Evolutionary conservation across 2,329 filamentous ascomycete genomes (phyloP).

Genomic region (Mycosphaerella sp.): DNA sequence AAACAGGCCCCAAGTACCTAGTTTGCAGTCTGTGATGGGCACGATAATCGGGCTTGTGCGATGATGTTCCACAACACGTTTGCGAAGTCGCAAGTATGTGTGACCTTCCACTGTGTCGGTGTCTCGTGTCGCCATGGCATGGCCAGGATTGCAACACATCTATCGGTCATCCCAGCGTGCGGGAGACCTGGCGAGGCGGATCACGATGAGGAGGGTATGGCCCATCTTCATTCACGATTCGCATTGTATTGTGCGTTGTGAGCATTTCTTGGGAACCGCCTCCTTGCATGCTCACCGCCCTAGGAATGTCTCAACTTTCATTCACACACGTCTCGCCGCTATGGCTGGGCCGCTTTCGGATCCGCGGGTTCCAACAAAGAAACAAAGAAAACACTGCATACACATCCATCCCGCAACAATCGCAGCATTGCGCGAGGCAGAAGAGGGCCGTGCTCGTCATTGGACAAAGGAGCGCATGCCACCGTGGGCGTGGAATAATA

Average conservation of each 20-base stretch:
- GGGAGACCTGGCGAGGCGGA: constrained; percentile 1
- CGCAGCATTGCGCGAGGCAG: constrained; percentile 24
- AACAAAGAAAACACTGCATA: constrained; percentile 31
- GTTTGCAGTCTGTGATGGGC: constrained; percentile 14
- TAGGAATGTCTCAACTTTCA: constrained; percentile 32
- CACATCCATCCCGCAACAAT: constrained; percentile 30
- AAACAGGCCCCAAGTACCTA: constrained; percentile 2
- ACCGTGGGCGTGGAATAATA: constrained; percentile 30
- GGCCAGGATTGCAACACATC: constrained; percentile 16
- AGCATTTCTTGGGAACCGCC: constrained; percentile 26
- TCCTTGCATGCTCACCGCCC: constrained; percentile 22
- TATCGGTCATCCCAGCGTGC: constrained; percentile 1
- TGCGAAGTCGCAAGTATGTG: constrained; percentile 26
- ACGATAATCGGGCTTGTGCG: constrained; percentile 19
- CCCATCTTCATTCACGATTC: constrained; percentile 20
- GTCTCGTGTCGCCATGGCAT: constrained; percentile 26
- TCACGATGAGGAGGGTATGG: constrained; percentile 13
- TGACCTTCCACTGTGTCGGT: constrained; percentile 23
- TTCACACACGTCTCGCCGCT: constrained; percentile 25
- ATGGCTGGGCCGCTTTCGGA: constrained; percentile 31
- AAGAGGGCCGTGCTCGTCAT: constrained; percentile 27
- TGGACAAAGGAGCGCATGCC: constrained; percentile 33
- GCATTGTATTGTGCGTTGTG: constrained; percentile 21
- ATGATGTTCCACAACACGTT: constrained; percentile 25
- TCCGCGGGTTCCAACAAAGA: constrained; percentile 30